Evolutionary conservation across 75 land plant genomes (phyloP), one percentile per base, ranked within the genome.

Genomic region (Picea glauca): DNA sequence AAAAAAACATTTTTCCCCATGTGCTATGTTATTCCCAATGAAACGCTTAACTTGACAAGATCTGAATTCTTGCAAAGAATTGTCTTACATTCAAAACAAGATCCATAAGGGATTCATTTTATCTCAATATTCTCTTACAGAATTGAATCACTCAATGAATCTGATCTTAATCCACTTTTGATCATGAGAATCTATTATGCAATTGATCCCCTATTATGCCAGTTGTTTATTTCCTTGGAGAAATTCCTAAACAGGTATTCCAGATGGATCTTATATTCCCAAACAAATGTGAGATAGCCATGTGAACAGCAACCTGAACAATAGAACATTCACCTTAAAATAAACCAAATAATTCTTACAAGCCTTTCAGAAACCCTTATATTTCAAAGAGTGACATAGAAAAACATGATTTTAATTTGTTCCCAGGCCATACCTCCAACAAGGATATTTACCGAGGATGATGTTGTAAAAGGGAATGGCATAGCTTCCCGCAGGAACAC

Each of bases 391-490:
- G 35, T 15, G 17, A 66, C 9, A 65, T 65, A 50, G 18, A 14
- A 31, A 65, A 35, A 32, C 40, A 65, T 14, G 35, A 26, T 26
- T 66, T 66, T 33, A 66, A 66, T 17, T 4, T 5, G 3, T 66
- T 66, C 35, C 70, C 43, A 15, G 17, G 43, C 70, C 70, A 64
- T 66, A 66, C 70, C 70, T 35, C 18, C 20, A 66, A 66, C 20
- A 66, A 66, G 13, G 70, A 66, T 17, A 20, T 66, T 38, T 66
- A 17, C 40, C 35, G 33, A 35, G 35, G 40, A 66, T 66, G 18
- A 35, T 66, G 70, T 32, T 35, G 43, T 35, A 17, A 17, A 66
- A 66, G 7, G 70, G 18, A 66, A 35, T 66, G 5, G 18, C 7
- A 35, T 35, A 35, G 0, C 43, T 66, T 17, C 70, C 70, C 30